These are phyloP conservation scores for Phaeoacremonium minimum DNA, from an alignment of 2,329 filamentous ascomycete genomes.

Conservation along the genomic window DNA sequence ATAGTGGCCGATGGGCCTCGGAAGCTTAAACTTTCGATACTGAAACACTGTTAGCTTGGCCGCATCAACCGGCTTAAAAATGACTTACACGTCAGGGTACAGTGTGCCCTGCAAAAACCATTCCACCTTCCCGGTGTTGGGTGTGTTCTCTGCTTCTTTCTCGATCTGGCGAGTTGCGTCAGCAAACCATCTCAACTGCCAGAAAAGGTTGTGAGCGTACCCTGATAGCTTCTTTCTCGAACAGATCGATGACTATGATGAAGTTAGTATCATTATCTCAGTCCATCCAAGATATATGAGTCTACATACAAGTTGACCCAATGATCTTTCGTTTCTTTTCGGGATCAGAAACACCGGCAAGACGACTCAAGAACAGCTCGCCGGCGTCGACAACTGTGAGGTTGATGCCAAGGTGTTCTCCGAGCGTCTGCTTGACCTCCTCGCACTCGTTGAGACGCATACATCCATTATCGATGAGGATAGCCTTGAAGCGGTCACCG, in stretches of 20 bases:
- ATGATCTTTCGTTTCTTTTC: slow-evolving; percentile 81
- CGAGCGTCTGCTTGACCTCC: slow-evolving; percentile 75
- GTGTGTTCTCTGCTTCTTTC: slow-evolving; percentile 61
- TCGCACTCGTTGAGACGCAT: slow-evolving; percentile 83
- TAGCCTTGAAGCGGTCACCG: slow-evolving; percentile 59
- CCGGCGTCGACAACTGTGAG: slow-evolving; percentile 80
- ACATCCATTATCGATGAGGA: slow-evolving; percentile 78
- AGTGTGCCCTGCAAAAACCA: slow-evolving; percentile 87
- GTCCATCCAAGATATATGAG: no score
- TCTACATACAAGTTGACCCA: slow-evolving; percentile 4
- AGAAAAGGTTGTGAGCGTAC: no score
- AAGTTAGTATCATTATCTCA: no score
- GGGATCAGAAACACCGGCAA: slow-evolving; percentile 72
- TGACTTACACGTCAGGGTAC: slow-evolving; percentile 54
- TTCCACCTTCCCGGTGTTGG: slow-evolving; percentile 69
- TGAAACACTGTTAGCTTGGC: slow-evolving; percentile 16
- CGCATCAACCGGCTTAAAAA: background rate
- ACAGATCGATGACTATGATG: slow-evolving; percentile 50
- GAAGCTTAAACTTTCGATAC: slow-evolving; percentile 44
- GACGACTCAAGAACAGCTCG: slow-evolving; percentile 69
- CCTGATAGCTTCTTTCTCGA: slow-evolving; percentile 67
- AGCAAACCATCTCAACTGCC: no score
- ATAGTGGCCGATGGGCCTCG: slow-evolving; percentile 47
- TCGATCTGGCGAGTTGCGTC: no score
- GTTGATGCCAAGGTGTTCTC: slow-evolving; percentile 80